A percentile compares a stretch with the other conserved stretches of the same genome.
These are phyloP conservation scores for Xanthoparmelia taractica DNA, from an alignment of 495 filamentous ascomycete species.

Conservation along the genomic window DNA sequence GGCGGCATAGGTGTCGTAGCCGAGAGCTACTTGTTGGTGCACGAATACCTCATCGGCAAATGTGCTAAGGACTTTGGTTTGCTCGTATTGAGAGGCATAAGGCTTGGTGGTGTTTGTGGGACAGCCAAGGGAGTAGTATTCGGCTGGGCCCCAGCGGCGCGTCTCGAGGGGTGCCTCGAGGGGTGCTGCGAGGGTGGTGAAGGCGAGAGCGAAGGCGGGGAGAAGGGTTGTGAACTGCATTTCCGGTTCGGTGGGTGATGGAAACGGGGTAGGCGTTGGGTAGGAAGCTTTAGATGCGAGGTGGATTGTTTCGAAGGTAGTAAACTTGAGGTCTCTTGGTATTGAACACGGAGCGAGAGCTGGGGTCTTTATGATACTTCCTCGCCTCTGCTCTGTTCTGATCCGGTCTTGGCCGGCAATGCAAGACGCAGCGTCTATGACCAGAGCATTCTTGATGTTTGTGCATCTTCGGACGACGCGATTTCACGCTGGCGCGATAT, in stretches of 20 bases:
- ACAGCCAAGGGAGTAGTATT: slow-evolving; percentile 8
- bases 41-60: slow-evolving; percentile 8
- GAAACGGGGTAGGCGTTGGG: background rate
- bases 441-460: background rate
- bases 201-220: slow-evolving; percentile 16
- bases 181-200: slow-evolving; percentile 21
- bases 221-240: slow-evolving; percentile 27
- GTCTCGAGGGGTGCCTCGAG: background rate
- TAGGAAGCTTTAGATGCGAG: background rate
- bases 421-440: background rate
- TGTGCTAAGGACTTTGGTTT: slow-evolving; percentile 1
- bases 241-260: background rate
- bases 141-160: background rate
- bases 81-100: slow-evolving; percentile 6
- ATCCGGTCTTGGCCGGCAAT: background rate
- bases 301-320: background rate
- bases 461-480: background rate
- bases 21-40: slow-evolving; percentile 1
- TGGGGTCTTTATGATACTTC: background rate
- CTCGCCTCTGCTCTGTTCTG: background rate
- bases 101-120: slow-evolving; percentile 8
- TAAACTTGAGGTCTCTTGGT: background rate
- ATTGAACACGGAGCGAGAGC: background rate
- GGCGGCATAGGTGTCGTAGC: slow-evolving; percentile 10
- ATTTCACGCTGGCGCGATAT: background rate